A percentile compares a stretch with the other conserved stretches of the same genome.
Conservation (phyloP, 1,139 yeast species). For the Candida sojae region DNA sequence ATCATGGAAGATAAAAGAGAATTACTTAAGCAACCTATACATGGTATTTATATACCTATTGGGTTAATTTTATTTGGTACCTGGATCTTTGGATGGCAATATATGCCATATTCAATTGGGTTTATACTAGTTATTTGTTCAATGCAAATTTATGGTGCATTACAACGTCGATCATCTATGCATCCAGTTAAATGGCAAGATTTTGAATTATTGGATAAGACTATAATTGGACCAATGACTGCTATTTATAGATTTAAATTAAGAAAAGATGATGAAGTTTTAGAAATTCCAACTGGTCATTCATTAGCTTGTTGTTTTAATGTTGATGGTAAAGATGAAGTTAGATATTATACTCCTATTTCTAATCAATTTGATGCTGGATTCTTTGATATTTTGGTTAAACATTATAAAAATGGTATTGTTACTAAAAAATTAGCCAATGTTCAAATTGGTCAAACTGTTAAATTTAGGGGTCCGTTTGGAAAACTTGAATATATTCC, state of each 20-base stretch:
- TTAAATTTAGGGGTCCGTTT: conserved; percentile 75
- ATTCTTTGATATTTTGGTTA: conserved; percentile 71
- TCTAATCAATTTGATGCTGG: conserved; percentile 70
- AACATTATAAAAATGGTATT: conserved; percentile 68
- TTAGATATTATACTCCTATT: conserved; percentile 75
- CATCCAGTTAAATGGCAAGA: conserved; percentile 58
- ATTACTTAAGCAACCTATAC: conserved; percentile 62
- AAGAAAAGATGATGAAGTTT: conserved; percentile 57
- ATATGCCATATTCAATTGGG: conserved; percentile 51
- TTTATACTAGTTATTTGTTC: conserved; percentile 48
- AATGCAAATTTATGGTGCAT: conserved; percentile 51
- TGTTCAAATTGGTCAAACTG: conserved; percentile 63
- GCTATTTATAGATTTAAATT: conserved; percentile 75
- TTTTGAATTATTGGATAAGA: conserved; percentile 70
- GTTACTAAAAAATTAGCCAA: conserved; percentile 67
- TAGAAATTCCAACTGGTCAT: conserved; percentile 72
- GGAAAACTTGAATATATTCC: conserved; percentile 65
- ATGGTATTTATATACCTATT: conserved; percentile 71
- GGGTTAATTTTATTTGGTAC: conserved; percentile 64
- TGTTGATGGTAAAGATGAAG: conserved; percentile 59
- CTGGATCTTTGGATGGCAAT: conserved; percentile 51
- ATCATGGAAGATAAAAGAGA: conserved; percentile 48
- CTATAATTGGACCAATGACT: conserved; percentile 64
- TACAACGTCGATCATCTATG: conserved; percentile 47
- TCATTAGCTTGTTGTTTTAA: conserved; percentile 64